A percentile compares a stretch with the other conserved stretches of the same genome.
Evolutionary conservation across 2,329 filamentous ascomycete genomes (phyloP).

Genomic region (Clonostachys solani): DNA sequence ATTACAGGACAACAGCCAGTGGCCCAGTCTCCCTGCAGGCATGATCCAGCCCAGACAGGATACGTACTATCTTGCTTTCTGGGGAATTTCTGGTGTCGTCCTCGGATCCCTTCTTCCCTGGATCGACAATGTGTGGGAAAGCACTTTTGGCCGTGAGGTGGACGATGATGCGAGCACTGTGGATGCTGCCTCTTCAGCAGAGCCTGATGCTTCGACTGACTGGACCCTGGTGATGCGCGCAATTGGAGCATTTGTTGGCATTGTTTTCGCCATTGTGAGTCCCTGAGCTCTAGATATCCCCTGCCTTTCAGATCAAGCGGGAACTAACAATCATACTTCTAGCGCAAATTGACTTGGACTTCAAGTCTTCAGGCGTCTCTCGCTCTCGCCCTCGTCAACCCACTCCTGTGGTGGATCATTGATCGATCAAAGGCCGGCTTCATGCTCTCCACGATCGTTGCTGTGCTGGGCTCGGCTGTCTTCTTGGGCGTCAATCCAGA

Average conservation of each 20-base stretch:
- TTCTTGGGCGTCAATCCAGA: constrained; percentile 74
- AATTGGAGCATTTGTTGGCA: constrained; percentile 57
- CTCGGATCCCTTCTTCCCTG: constrained; percentile 80
- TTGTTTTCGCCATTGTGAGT: constrained; percentile 72
- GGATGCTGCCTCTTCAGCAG: constrained; percentile 4
- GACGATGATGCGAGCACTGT: constrained; percentile 17
- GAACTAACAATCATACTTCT: constrained; percentile 34
- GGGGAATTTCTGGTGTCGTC: constrained; percentile 75
- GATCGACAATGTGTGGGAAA: constrained; percentile 74
- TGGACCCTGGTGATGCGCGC: constrained; percentile 65
- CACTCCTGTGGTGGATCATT: constrained; percentile 92
- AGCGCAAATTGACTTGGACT: constrained; percentile 82
- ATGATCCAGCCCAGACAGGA: constrained; percentile 36
- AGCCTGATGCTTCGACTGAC: constrained; percentile 48
- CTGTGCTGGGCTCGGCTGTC: constrained; percentile 67
- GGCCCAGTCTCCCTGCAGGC: constrained; percentile 53
- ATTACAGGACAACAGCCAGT: constrained; percentile 57
- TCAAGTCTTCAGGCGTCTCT: constrained; percentile 91
- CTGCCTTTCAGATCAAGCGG: not conserved
- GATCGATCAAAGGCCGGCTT: constrained; percentile 87
- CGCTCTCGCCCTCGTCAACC: constrained; percentile 86
- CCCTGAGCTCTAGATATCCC: not conserved
- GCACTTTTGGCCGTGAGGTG: constrained; percentile 33
- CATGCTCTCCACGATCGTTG: constrained; percentile 70
- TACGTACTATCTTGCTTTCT: constrained; percentile 71